Evolutionary conservation across 192 early-diverging fungal genomes (phyloP).

Genomic region (Geranomyces michiganensis): DNA sequence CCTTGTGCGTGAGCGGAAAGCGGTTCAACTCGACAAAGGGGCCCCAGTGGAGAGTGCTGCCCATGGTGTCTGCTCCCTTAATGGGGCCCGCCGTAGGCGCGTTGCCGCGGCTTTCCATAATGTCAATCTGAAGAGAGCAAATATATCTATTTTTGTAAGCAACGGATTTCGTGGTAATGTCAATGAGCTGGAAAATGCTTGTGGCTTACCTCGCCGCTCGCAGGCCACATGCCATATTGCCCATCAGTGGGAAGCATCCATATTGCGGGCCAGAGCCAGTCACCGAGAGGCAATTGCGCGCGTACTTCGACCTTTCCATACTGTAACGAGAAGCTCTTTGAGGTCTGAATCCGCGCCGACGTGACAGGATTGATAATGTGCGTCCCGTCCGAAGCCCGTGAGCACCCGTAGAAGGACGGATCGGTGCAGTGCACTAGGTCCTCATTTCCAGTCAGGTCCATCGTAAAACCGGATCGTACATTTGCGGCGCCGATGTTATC

Average conservation of each 20-base stretch:
- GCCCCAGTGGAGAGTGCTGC: constrained; percentile 68
- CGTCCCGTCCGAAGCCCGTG: constrained; percentile 11
- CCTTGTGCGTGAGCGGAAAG: constrained; percentile 49
- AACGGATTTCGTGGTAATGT: no score
- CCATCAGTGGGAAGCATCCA: constrained; percentile 65
- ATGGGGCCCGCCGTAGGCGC: constrained; percentile 29
- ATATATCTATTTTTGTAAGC: no score
- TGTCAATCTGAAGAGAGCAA: constrained; percentile 39
- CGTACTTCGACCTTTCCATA: constrained; percentile 62
- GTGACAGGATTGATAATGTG: constrained; percentile 66
- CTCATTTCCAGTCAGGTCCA: constrained; percentile 24
- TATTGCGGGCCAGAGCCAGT: constrained; percentile 56
- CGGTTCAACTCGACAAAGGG: constrained; percentile 51
- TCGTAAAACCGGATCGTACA: constrained; percentile 43
- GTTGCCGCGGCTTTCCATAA: constrained; percentile 64
- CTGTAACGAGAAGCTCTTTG: constrained; percentile 37
- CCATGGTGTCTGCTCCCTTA: constrained; percentile 37
- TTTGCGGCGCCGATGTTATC: constrained; percentile 51
- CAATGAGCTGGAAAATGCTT: no score
- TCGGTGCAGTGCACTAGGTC: constrained; percentile 28
- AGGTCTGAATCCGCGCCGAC: constrained; percentile 25
- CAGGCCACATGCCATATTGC: constrained; percentile 63
- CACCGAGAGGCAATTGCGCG: constrained; percentile 58
- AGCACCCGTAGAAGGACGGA: constrained; percentile 37
- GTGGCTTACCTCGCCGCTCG: constrained; percentile 49